Evolutionary conservation across 2,329 filamentous ascomycete species (phyloP).

Genomic region (Ophiosphaerella narmari): DNA sequence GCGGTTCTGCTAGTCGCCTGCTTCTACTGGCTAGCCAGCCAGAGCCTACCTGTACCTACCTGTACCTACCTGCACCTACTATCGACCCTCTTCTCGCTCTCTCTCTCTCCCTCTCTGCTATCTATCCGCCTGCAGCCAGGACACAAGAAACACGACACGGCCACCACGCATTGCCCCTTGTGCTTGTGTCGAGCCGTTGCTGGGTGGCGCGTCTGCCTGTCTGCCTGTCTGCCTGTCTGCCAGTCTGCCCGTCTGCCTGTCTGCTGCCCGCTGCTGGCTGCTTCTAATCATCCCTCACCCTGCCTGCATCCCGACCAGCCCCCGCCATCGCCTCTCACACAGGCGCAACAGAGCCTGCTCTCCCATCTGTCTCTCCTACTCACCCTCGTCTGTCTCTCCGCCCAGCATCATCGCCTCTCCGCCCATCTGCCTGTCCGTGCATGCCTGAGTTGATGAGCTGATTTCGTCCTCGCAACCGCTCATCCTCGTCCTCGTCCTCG

Average conservation of each 20-base stretch:
- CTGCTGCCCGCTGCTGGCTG: background rate
- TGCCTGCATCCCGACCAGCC: constrained; percentile 15
- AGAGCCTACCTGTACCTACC: constrained; percentile 25
- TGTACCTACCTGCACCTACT: constrained; percentile 22
- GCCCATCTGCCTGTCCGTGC: background rate
- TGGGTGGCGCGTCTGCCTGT: background rate
- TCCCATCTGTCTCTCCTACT: constrained; percentile 4
- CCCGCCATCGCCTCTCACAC: constrained; percentile 9
- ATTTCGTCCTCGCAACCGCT: too few relatives aligned
- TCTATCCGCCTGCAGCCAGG: too few relatives aligned
- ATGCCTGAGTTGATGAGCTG: constrained; percentile 22
- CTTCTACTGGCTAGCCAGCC: constrained; percentile 2
- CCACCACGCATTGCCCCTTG: constrained; percentile 5
- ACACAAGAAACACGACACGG: constrained; percentile 1
- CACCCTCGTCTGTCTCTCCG: constrained; percentile 8
- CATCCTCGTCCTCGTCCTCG: background rate
- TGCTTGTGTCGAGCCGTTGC: constrained; percentile 6
- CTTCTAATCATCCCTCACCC: constrained; percentile 6
- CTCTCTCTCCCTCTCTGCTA: constrained; percentile 21
- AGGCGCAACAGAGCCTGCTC: constrained; percentile 1
- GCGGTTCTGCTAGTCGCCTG: background rate
- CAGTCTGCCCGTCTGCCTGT: too few relatives aligned
- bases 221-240: too few relatives aligned
- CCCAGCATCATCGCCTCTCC: constrained; percentile 15
- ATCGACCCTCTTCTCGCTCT: constrained; percentile 14